Conservation (phyloP, 352 stramenopile genomes). For the Globisporangium radiosum region DNA sequence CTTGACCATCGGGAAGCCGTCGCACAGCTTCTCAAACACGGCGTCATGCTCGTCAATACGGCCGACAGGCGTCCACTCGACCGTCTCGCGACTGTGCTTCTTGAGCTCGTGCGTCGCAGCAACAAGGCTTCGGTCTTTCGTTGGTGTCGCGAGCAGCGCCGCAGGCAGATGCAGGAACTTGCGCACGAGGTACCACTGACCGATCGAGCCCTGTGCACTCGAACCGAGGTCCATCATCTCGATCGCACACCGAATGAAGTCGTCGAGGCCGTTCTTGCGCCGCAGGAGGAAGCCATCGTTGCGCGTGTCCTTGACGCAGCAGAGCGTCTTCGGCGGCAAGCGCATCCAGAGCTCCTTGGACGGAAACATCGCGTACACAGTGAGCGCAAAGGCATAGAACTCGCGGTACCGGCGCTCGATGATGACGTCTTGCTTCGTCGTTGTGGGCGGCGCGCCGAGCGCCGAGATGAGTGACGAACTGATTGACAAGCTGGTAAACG, state of each 20-base stretch:
- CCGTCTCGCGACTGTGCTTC: slow-evolving; percentile 27
- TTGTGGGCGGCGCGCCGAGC: background rate
- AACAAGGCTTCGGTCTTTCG: slow-evolving; percentile 48
- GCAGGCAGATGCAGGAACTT: slow-evolving; percentile 57
- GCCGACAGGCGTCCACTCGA: slow-evolving; percentile 29
- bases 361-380: slow-evolving; percentile 59
- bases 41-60: slow-evolving; percentile 36
- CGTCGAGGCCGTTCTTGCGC: slow-evolving; percentile 58
- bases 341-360: slow-evolving; percentile 45
- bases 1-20: slow-evolving; percentile 68
- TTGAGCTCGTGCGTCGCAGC: slow-evolving; percentile 49
- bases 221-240: slow-evolving; percentile 52
- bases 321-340: slow-evolving; percentile 69
- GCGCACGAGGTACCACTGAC: slow-evolving; percentile 63
- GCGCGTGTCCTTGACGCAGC: slow-evolving; percentile 22
- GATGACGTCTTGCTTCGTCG: slow-evolving; percentile 24
- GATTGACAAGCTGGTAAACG: slow-evolving; percentile 1
- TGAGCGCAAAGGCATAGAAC: slow-evolving; percentile 66
- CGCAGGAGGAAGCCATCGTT: slow-evolving; percentile 53
- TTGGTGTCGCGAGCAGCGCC: slow-evolving; percentile 20
- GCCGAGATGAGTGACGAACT: slow-evolving; percentile 6
- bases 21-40: slow-evolving; percentile 43
- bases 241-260: slow-evolving; percentile 52
- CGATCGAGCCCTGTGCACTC: slow-evolving; percentile 33
- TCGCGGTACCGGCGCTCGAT: slow-evolving; percentile 70